A percentile compares a stretch with the other conserved stretches of the same genome.
These are phyloP conservation scores for Leccinum variicolor DNA, from an alignment of 768 basidiomycete species.

Conservation along the genomic window DNA sequence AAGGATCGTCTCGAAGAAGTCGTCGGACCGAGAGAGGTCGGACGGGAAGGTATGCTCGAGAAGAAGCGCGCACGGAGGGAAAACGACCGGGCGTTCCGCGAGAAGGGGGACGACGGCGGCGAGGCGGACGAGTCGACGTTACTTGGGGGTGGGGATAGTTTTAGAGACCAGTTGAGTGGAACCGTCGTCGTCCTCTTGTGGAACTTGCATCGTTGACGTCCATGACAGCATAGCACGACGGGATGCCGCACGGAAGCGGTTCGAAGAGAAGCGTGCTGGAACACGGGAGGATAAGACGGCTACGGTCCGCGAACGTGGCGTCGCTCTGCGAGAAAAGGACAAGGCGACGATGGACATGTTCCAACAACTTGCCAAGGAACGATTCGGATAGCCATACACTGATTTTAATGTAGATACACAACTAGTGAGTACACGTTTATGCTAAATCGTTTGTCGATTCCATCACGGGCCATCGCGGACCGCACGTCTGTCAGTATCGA, in stretches of 20 bases:
- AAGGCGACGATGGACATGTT: constrained; percentile 97
- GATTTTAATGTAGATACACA: not conserved
- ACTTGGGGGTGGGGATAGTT: constrained; percentile 81
- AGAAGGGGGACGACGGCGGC: constrained; percentile 67
- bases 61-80: constrained; percentile 78
- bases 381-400: constrained; percentile 59
- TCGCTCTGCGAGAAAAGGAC: constrained; percentile 72
- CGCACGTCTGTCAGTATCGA: not conserved
- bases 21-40: constrained; percentile 77
- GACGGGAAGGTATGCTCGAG: constrained; percentile 82
- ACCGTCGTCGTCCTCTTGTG: not conserved
- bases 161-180: constrained; percentile 60
- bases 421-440: constrained; percentile 13
- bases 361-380: constrained; percentile 82
- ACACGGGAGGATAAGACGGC: constrained; percentile 48
- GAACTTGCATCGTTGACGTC: constrained; percentile 4
- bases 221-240: constrained; percentile 61
- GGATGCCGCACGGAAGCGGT: constrained; percentile 66
- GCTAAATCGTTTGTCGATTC: not conserved
- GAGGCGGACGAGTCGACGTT: constrained; percentile 79
- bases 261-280: constrained; percentile 47
- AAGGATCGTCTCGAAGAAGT: constrained; percentile 73
- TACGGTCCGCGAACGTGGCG: constrained; percentile 57
- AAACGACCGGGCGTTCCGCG: constrained; percentile 65
- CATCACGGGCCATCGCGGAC: not conserved